These are phyloP conservation scores for Spatholobus suberectus DNA, from an alignment of 306 rosid species.

Conservation along the genomic window DNA sequence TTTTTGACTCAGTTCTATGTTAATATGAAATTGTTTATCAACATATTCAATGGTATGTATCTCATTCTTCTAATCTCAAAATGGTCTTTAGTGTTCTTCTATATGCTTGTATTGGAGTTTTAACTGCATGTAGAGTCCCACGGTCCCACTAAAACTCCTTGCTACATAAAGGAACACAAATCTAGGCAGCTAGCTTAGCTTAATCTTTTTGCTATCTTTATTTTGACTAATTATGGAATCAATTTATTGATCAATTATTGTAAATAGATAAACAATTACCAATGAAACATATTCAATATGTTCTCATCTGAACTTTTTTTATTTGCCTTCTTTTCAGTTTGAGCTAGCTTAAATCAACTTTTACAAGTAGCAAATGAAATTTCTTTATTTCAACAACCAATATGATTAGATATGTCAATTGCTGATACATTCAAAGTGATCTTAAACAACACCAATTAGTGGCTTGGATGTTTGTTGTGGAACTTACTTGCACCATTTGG, in stretches of 20 bases:
- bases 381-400: constrained; percentile 67
- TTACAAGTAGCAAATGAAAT: constrained; percentile 46
- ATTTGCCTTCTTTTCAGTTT: background rate
- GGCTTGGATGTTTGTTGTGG: constrained; percentile 2
- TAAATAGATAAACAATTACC: constrained; percentile 31
- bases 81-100: background rate
- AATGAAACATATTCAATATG: constrained; percentile 37
- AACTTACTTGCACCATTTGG: too few species aligned
- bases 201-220: background rate
- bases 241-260: constrained; percentile 32
- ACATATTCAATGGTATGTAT: background rate
- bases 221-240: constrained; percentile 23
- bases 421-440: constrained; percentile 44
- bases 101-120: background rate
- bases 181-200: background rate
- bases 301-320: background rate
- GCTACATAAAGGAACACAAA: background rate
- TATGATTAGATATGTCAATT: constrained; percentile 73
- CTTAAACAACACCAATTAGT: constrained; percentile 15
- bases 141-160: too few species aligned
- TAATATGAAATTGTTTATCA: background rate
- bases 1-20: too few species aligned
- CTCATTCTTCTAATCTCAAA: background rate
- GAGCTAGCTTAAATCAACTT: constrained; percentile 56
- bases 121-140: too few species aligned